Conservation (phyloP, 2,329 filamentous ascomycete species). For the Raffaelea deltoideospora region DNA sequence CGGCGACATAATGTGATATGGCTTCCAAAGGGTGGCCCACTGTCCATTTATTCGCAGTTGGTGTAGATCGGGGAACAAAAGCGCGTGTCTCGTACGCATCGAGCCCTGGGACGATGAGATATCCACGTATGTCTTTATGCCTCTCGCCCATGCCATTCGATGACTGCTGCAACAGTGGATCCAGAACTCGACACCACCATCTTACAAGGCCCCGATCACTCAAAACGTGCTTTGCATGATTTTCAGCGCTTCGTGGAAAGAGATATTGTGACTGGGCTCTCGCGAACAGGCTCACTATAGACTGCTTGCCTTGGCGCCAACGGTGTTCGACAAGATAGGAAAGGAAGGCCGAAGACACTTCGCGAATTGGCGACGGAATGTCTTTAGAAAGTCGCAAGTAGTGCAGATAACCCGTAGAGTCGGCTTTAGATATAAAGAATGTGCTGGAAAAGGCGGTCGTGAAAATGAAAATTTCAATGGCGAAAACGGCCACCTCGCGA, state of each 20-base stretch:
- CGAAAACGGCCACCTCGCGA: conserved; percentile 54
- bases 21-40: conserved; percentile 56
- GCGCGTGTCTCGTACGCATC: conserved; percentile 67
- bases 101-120: conserved; percentile 75
- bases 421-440: conserved; percentile 90
- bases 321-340: conserved; percentile 55
- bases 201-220: conserved; percentile 80
- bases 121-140: conserved; percentile 43
- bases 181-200: conserved; percentile 88
- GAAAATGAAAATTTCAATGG: conserved; percentile 79
- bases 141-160: conserved; percentile 11
- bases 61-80: conserved; percentile 49
- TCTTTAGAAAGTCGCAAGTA: conserved; percentile 47
- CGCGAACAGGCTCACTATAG: conserved; percentile 81
- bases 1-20: conserved; percentile 46
- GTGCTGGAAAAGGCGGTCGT: conserved; percentile 67
- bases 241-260: conserved; percentile 82
- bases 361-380: conserved; percentile 57
- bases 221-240: conserved; percentile 73
- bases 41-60: conserved; percentile 44
- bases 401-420: conserved; percentile 79
- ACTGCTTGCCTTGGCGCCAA: conserved; percentile 46
- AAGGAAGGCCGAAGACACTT: conserved; percentile 61
- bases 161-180: conserved; percentile 49
- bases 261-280: conserved; percentile 86